A percentile compares a stretch with the other conserved stretches of the same genome.
phyloP scores from a whole-genome alignment of 805 yeast species.

The Kodamaea fukazawae region DNA sequence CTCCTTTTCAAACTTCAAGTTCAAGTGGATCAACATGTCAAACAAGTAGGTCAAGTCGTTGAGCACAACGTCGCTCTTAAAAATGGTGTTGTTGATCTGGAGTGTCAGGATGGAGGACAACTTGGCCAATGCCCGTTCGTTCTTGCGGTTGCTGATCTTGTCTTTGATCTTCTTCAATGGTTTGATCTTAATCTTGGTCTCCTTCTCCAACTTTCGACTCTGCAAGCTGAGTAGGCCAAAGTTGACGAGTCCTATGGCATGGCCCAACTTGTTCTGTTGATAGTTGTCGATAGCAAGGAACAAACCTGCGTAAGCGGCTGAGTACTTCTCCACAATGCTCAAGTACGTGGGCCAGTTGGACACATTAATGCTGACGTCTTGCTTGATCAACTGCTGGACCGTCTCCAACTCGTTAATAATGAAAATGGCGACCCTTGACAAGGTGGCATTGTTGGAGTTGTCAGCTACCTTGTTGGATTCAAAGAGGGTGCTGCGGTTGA shows the following conservation, averaged over 20 bases:
- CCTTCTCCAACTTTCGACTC: constrained; percentile 20
- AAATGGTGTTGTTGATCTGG: constrained; percentile 33
- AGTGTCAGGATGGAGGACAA: constrained; percentile 35
- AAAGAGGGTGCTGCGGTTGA: constrained; percentile 23
- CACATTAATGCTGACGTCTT: constrained; percentile 8
- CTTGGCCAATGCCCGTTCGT: constrained; percentile 30
- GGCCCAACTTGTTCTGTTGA: constrained; percentile 44
- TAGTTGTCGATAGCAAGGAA: constrained; percentile 45
- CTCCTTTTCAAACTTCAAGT: constrained; percentile 42
- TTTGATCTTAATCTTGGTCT: constrained; percentile 7
- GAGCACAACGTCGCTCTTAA: constrained; percentile 34
- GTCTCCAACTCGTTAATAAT: constrained; percentile 32
- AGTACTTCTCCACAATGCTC: constrained; percentile 30
- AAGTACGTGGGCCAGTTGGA: constrained; percentile 31
- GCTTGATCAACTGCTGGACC: constrained; percentile 20
- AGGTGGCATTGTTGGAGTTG: constrained; percentile 35
- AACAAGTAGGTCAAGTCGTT: constrained; percentile 39
- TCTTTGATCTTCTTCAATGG: constrained; percentile 19
- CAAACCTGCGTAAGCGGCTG: constrained; percentile 43
- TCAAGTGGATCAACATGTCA: constrained; percentile 38
- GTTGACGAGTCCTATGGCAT: constrained; percentile 45
- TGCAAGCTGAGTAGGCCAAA: constrained; percentile 35
- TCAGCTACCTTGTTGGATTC: constrained; percentile 9
- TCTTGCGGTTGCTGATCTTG: constrained; percentile 27
- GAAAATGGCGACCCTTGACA: constrained; percentile 45